Evolutionary conservation across 148 eudicot species (phyloP).

Genomic region (Chenopodium formosanum): DNA sequence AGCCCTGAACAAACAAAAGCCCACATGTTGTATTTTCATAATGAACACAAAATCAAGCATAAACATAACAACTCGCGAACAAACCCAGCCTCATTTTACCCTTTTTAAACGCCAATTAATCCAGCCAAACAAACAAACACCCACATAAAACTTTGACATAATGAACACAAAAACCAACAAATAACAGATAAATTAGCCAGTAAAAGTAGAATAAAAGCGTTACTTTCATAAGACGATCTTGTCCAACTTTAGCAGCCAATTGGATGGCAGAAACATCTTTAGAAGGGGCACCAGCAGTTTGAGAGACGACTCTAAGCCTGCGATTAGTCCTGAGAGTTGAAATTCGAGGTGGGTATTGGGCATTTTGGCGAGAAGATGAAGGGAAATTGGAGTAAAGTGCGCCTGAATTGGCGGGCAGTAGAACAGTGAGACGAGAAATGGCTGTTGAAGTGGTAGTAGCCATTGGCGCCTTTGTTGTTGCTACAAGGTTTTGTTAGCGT

Average conservation of each 20-base stretch:
- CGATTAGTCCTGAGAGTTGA: constrained; percentile 9
- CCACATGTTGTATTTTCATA: constrained; percentile 1
- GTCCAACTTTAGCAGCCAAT: constrained; percentile 33
- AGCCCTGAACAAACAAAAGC: neutral
- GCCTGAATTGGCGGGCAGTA: constrained; percentile 10
- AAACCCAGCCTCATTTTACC: too few relatives aligned
- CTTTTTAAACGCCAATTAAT: too few relatives aligned
- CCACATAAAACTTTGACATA: constrained; percentile 4
- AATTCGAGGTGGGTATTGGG: constrained; percentile 5
- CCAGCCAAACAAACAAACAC: neutral
- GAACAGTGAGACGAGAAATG: constrained; percentile 8
- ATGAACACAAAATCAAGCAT: neutral
- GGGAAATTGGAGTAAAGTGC: constrained; percentile 11
- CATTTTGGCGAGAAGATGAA: constrained; percentile 19
- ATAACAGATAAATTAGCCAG: too few relatives aligned
- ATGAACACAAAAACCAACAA: neutral
- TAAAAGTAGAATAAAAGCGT: neutral
- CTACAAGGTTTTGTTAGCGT: neutral
- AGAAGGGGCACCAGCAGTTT: constrained; percentile 37
- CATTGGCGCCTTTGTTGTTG: constrained; percentile 4
- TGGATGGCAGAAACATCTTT: constrained; percentile 27
- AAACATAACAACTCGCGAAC: too few relatives aligned
- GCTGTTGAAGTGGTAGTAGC: constrained; percentile 10
- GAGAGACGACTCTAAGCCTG: constrained; percentile 32
- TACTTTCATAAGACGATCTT: constrained; percentile 74